phyloP scores from a whole-genome alignment of 768 basidiomycete genomes.

The Flagelloscypha sp. region DNA sequence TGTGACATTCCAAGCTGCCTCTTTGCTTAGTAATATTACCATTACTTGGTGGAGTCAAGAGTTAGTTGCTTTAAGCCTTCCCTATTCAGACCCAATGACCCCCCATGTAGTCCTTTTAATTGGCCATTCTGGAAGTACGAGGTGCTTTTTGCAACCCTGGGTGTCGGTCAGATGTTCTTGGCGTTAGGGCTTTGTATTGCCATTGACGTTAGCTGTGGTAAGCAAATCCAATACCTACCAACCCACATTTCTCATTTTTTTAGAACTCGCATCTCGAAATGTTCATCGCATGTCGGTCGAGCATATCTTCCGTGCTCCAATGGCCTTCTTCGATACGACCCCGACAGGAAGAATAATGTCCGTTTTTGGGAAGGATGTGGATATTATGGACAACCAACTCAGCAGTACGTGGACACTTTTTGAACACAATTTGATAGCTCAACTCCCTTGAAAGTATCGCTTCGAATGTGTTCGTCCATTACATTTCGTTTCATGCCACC shows the following conservation, averaged over 20 bases:
- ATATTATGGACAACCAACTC: constrained; percentile 58
- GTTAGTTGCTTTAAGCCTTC: no score
- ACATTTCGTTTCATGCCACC: background rate
- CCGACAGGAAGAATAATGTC: constrained; percentile 54
- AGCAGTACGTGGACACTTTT: constrained; percentile 29
- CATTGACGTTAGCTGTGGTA: no score
- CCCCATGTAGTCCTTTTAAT: constrained; percentile 42
- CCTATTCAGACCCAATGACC: no score
- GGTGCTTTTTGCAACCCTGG: constrained; percentile 52
- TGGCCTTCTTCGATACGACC: constrained; percentile 72
- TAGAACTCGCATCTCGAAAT: no score
- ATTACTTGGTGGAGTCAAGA: constrained; percentile 76
- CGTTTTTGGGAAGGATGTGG: constrained; percentile 60
- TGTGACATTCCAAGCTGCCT: constrained; percentile 51
- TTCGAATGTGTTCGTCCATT: constrained; percentile 42
- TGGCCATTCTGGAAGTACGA: constrained; percentile 54
- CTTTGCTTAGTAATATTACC: constrained; percentile 57
- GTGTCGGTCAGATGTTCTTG: constrained; percentile 46
- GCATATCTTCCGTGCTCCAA: constrained; percentile 61
- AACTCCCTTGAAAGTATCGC: constrained; percentile 32
- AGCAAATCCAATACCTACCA: no score
- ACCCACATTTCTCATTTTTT: no score
- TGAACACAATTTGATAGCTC: background rate
- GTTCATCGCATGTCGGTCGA: constrained; percentile 49
- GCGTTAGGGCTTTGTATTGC: no score